phyloP scores from a whole-genome alignment of 108 stramenopile genomes.

The Pseudonitzschia multistriata region DNA sequence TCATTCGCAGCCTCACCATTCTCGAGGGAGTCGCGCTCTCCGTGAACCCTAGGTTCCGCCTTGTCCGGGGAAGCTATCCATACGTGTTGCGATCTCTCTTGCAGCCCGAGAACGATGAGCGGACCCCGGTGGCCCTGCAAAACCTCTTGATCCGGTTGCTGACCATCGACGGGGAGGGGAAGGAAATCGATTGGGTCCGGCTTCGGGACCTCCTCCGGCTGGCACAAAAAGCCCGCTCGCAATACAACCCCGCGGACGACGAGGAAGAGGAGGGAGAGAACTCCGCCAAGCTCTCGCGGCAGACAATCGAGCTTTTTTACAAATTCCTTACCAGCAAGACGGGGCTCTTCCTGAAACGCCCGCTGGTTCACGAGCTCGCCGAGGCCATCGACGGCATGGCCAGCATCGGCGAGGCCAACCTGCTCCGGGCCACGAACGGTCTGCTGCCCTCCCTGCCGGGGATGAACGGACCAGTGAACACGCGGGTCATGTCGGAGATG shows the following conservation, averaged over 20 bases:
- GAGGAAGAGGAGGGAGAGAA: constrained; percentile 38
- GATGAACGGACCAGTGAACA: constrained; percentile 80
- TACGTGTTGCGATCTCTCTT: constrained; percentile 81
- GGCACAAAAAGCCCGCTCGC: constrained; percentile 73
- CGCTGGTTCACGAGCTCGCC: constrained; percentile 80
- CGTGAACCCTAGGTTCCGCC: constrained; percentile 86
- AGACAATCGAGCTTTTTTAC: constrained; percentile 78
- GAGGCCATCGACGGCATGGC: constrained; percentile 86
- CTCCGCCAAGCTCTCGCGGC: constrained; percentile 55
- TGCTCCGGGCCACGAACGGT: constrained; percentile 55
- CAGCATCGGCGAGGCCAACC: constrained; percentile 75
- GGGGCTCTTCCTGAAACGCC: constrained; percentile 80
- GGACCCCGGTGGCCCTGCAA: constrained; percentile 63
- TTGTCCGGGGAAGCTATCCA: constrained; percentile 93
- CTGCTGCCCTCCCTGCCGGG: constrained; percentile 74
- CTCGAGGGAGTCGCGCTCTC: constrained; percentile 87
- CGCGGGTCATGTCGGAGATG: constrained; percentile 74
- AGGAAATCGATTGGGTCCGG: constrained; percentile 64
- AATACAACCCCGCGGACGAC: constrained; percentile 65
- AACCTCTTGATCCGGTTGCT: constrained; percentile 66
- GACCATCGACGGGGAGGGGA: constrained; percentile 70
- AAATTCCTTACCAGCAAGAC: constrained; percentile 78
- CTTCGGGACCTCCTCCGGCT: constrained; percentile 65
- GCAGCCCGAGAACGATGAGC: constrained; percentile 47
- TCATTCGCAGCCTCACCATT: constrained; percentile 89